Conservation (phyloP, 2,329 filamentous ascomycete species). For the Pseudomassariella vexata region DNA sequence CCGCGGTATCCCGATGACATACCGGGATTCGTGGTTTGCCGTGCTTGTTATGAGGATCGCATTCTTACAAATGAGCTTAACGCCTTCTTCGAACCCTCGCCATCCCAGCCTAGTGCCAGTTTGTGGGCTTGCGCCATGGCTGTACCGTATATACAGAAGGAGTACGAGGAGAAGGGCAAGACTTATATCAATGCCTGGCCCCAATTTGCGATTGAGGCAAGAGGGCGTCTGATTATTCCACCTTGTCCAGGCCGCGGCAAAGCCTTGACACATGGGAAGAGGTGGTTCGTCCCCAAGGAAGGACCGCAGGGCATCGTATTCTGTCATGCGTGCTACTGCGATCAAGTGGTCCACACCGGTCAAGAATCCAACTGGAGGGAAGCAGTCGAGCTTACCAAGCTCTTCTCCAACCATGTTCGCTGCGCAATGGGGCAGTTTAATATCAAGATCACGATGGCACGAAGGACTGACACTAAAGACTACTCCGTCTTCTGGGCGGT, state of each 20-base stretch:
- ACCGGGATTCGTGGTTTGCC: conserved; percentile 13
- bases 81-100: conserved; percentile 8
- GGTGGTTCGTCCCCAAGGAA: conserved; percentile 26
- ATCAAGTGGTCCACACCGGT: conserved; percentile 25
- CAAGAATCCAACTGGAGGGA: conserved; percentile 20
- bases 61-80: too few relatives aligned
- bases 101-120: conserved; percentile 7
- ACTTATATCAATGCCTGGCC: conserved; percentile 1
- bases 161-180: conserved; percentile 18
- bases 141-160: conserved; percentile 21
- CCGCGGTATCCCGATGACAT: conserved; percentile 9
- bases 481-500: conserved; percentile 27
- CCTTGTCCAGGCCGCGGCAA: conserved; percentile 19
- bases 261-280: conserved; percentile 15
- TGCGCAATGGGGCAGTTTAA: conserved; percentile 26
- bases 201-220: conserved; percentile 26
- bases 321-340: conserved; percentile 31
- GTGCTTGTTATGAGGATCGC: conserved; percentile 17
- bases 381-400: conserved; percentile 10
- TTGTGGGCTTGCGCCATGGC: conserved; percentile 26
- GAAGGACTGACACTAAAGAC: conserved; percentile 23
- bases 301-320: conserved; percentile 21
- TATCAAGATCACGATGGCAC: conserved; percentile 22
- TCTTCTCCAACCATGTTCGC: conserved; percentile 7
- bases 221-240: conserved; percentile 17